Conservation (phyloP, 2,329 filamentous ascomycete species). For the Lachnellula subtilissima region DNA sequence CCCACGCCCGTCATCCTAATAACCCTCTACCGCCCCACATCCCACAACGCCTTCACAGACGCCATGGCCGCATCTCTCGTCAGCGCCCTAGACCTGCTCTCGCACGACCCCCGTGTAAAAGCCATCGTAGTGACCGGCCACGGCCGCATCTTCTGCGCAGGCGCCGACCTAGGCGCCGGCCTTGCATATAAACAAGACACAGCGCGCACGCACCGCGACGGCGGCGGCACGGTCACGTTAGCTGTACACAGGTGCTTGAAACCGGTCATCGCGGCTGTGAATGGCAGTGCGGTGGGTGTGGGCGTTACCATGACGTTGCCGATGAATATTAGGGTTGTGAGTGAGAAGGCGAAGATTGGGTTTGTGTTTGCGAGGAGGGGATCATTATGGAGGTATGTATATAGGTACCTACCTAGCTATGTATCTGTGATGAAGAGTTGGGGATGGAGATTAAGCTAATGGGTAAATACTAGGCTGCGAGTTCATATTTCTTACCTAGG, state of each 20-base stretch:
- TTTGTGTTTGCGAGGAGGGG: slow-evolving; percentile 68
- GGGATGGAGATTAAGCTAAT: not conserved
- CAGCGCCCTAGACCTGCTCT: slow-evolving; percentile 46
- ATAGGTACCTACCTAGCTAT: not conserved
- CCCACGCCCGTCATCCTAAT: slow-evolving; percentile 60
- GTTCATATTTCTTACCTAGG: slow-evolving; percentile 66
- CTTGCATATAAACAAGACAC: slow-evolving; percentile 19
- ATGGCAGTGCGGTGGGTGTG: slow-evolving; percentile 55
- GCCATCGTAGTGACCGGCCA: slow-evolving; percentile 49
- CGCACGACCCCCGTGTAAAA: slow-evolving; percentile 49
- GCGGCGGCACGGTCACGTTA: slow-evolving; percentile 49
- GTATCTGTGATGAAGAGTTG: not conserved
- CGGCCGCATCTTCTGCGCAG: slow-evolving; percentile 53
- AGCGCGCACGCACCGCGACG: slow-evolving; percentile 36
- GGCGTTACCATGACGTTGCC: slow-evolving; percentile 59
- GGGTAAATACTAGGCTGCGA: slow-evolving; percentile 44
- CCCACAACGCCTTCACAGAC: slow-evolving; percentile 65
- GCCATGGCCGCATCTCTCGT: slow-evolving; percentile 59
- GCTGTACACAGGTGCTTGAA: slow-evolving; percentile 54
- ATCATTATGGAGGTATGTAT: slow-evolving; percentile 56
- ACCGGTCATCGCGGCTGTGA: slow-evolving; percentile 54
- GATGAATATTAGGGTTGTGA: slow-evolving; percentile 49
- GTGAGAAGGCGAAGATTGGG: slow-evolving; percentile 59
- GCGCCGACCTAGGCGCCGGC: slow-evolving; percentile 33
- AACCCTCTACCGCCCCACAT: slow-evolving; percentile 58